phyloP scores from a whole-genome alignment of 345 rosid genomes.

The Dovyalis caffra region DNA sequence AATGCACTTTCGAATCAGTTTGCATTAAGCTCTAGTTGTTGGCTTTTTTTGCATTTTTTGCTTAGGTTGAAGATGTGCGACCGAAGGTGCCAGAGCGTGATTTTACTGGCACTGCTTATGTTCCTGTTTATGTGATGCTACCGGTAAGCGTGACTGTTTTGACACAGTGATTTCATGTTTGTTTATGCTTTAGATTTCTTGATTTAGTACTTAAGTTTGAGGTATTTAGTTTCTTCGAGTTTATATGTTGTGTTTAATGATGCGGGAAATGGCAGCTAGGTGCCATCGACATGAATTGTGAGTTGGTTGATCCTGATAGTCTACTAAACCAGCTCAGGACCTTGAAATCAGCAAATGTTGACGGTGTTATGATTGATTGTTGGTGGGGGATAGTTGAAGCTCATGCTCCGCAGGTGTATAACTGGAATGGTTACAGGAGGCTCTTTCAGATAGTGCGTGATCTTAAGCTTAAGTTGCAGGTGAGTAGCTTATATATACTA shows the following conservation, averaged over 20 bases:
- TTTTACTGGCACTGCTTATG: slow-evolving; percentile 74
- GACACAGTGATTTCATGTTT: not conserved
- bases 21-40: not conserved
- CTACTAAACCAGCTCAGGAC: slow-evolving; percentile 61
- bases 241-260: slow-evolving; percentile 6
- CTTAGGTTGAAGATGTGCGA: slow-evolving; percentile 46
- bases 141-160: slow-evolving; percentile 54
- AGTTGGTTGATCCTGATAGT: slow-evolving; percentile 81
- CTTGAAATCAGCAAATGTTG: slow-evolving; percentile 70
- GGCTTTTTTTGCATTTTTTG: not conserved
- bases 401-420: slow-evolving; percentile 75
- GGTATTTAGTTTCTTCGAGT: not conserved
- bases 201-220: not conserved
- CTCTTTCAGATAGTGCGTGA: slow-evolving; percentile 74
- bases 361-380: slow-evolving; percentile 90
- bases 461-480: slow-evolving; percentile 85
- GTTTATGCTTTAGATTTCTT: not conserved
- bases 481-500: slow-evolving; percentile 20
- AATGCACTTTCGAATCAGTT: too few species aligned
- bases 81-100: slow-evolving; percentile 61
- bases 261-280: slow-evolving; percentile 55
- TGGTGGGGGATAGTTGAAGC: slow-evolving; percentile 99
- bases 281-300: slow-evolving; percentile 78
- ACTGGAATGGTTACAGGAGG: slow-evolving; percentile 83
- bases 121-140: slow-evolving; percentile 91